A percentile compares a stretch with the other conserved stretches of the same genome.
Evolutionary conservation across 192 early-diverging fungal species (phyloP).

Genomic region (Coemansia javaensis): DNA sequence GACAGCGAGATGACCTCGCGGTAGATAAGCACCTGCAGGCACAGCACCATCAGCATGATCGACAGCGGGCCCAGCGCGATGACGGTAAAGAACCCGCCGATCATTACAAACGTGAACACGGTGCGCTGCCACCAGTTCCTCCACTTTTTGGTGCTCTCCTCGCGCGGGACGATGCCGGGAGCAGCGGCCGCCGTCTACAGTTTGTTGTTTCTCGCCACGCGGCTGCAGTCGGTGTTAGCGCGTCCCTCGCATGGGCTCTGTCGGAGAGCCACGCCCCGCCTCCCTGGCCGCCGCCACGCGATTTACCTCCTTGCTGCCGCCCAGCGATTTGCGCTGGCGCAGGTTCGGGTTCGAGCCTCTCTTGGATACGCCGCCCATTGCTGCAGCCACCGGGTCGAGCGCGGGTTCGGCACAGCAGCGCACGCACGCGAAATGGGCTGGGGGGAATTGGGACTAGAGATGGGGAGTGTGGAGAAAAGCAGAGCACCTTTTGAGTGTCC

Average conservation of each 20-base stretch:
- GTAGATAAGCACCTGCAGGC: conserved; percentile 83
- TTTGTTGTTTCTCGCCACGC: too few species aligned
- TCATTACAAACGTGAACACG: conserved; percentile 86
- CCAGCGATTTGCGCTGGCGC: conserved; percentile 30
- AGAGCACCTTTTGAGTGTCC: too few species aligned
- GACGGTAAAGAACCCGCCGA: conserved; percentile 70
- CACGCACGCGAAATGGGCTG: too few species aligned
- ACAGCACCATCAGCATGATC: conserved; percentile 79
- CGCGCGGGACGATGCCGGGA: conserved; percentile 23
- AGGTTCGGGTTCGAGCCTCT: conserved; percentile 25
- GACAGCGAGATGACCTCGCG: conserved; percentile 91
- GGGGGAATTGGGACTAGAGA: too few species aligned
- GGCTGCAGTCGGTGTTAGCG: too few species aligned
- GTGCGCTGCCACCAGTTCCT: conserved; percentile 78
- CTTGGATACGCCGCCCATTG: conserved; percentile 17
- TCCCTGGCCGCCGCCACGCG: too few species aligned
- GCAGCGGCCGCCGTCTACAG: too few species aligned
- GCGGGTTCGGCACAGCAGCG: too few species aligned
- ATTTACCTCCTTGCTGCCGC: conserved; percentile 11
- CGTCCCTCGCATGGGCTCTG: too few species aligned
- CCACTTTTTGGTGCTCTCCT: conserved; percentile 56
- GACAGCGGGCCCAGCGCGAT: conserved; percentile 76
- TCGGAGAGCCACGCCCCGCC: too few species aligned
- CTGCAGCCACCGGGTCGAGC: too few species aligned
- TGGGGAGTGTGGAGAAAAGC: too few species aligned